Evolutionary conservation across 345 rosid species (phyloP), one percentile per base, ranked within the genome.

Genomic region (Populus pruinosa): DNA sequence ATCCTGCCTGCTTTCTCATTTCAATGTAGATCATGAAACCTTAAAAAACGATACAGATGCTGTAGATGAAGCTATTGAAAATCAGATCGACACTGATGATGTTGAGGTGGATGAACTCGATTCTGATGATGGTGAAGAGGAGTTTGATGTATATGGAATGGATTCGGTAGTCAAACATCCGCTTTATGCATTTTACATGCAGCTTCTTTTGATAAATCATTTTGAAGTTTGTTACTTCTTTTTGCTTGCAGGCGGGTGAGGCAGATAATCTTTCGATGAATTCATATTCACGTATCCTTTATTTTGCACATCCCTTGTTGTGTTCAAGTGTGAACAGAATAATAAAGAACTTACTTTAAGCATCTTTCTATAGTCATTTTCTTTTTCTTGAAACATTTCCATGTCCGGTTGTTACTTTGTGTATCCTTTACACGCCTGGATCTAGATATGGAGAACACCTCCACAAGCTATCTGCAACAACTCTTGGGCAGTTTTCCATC

Each of bases 401-500:
- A 1, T 55, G 36, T 67, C 47, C 41, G 38, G 80, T 16, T 71
- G 50, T 18, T 71, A 14, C 44, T 69, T 27, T 59, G 56, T 50
- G 29, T 67, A 44, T 89, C 97, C 92, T 89, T 79, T 76, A 86
- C 53, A 39, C 77, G 25, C 16, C 17, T 83, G 86, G 93, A 86
- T 88, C 29, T 86, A 53, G 94, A 88, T 76, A 82, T 68, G 80
- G 96, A 82, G 71, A 90, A 81, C 90, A 91, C 91, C 85, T 93
- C 99, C 31, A 89, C 88, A 79, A 83, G 87, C 71, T 91, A 90
- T 80, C 83, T 96, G 80, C 99, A 92, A 90, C 96, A 92, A 72
- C 92, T 96, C 65, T 93, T 96, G 29, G 91, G 88, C 74, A 90
- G 93, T 82, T 96, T 96, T 81, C 91, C 96, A 78, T 77, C 87